phyloP scores from a whole-genome alignment of 2,329 filamentous ascomycete species.

The Sclerotinia nivalis region DNA sequence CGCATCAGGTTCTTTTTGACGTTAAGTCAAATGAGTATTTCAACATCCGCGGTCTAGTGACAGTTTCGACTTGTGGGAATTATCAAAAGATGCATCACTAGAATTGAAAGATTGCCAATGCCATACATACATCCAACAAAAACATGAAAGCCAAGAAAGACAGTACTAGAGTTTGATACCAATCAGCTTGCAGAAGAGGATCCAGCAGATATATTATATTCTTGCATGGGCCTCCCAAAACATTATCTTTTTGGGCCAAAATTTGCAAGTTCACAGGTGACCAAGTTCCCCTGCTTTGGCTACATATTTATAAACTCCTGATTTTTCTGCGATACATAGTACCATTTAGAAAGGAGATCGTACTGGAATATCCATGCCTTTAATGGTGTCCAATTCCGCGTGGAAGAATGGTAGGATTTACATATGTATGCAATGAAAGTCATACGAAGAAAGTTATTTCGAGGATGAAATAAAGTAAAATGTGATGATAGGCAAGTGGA shows the following conservation, averaged over 20 bases:
- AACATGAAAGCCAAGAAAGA: neutral
- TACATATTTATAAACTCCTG: neutral
- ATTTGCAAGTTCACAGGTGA: neutral
- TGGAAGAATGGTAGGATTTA: neutral
- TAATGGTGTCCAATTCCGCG: neutral
- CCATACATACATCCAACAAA: too few relatives aligned
- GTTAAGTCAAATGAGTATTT: neutral
- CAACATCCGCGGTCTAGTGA: neutral
- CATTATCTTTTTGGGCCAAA: neutral
- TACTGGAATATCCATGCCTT: neutral
- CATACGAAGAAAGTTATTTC: too few relatives aligned
- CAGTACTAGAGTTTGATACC: neutral
- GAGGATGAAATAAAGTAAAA: neutral
- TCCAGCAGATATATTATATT: neutral
- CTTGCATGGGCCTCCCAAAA: neutral
- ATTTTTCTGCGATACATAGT: neutral
- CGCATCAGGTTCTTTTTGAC: too few relatives aligned
- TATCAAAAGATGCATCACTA: neutral
- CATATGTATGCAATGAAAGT: too few relatives aligned
- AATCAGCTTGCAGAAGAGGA: neutral
- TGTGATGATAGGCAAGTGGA: neutral
- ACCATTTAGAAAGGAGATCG: neutral
- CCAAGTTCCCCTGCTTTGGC: neutral
- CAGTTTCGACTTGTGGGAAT: neutral
- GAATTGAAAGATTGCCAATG: neutral